Evolutionary conservation across 768 basidiomycete genomes (phyloP), one percentile per base, ranked within the genome.

Genomic region (Lactarius akahatsu): DNA sequence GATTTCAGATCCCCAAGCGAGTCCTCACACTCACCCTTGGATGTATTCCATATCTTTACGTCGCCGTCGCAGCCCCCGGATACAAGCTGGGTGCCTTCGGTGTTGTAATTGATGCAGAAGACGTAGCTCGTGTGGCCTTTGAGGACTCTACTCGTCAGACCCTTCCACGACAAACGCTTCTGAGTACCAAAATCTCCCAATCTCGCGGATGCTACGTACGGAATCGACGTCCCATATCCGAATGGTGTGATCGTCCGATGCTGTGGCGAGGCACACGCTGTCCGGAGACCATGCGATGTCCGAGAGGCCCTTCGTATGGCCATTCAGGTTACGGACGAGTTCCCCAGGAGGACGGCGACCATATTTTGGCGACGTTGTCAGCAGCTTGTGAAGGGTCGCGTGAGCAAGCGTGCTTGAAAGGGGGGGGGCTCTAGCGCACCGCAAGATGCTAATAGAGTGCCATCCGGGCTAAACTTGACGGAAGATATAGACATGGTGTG

Each of bases 41-140:
- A 83, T 0, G 89, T 84, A 73, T 97, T 93, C 96, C 96, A 98
- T 73, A 99, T 88, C 70, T 88, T 84, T 18, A 98, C 88, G 73
- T 92, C 92, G 58, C 96, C 94, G 67, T 98, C 96, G 73, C 92
- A 96, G 0, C 90, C 89, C 9, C 96, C 96, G 15, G 92, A 95
- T 7, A 94, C 96, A 54, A 98, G 83, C 26, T 98, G 79, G 69
- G 94, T 94, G 8, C 92, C 91, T 32, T 91, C 82, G 1, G 87
- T 86, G 74, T 94, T 95, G 76, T 94, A 98, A 72, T 96, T 94
- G 16, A 98, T 81, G 73, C 93, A 95, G 73, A 97, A 94, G 2
- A 98, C 94, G 75, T 86, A 91, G 71, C 88, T 92, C 5, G 90
- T 84, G 73, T 98, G 96, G 0, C 92, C 92, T 67, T 84, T 87